phyloP scores from a whole-genome alignment of 768 basidiomycete species.

The Cyathus striatus region DNA sequence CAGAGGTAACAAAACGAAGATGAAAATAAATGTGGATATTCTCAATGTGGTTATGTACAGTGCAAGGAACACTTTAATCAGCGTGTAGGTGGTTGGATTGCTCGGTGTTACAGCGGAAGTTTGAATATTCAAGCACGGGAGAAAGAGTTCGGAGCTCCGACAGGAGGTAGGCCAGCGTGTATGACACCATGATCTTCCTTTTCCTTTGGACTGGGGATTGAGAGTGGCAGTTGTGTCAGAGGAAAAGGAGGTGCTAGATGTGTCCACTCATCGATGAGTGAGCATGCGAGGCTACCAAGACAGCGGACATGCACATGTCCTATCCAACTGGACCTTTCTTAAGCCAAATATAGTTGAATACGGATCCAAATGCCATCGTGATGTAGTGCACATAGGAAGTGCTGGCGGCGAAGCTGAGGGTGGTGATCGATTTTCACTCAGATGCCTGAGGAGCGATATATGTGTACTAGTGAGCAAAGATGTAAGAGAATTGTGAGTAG shows the following conservation, averaged over 20 bases:
- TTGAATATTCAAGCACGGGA: constrained; percentile 11
- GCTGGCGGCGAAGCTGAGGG: no score
- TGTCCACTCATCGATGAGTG: no score
- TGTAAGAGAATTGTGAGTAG: no score
- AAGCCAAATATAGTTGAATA: no score
- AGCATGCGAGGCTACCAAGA: constrained; percentile 17
- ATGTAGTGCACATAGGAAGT: no score
- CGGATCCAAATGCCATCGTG: no score
- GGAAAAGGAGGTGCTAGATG: constrained; percentile 31
- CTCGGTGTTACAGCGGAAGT: constrained; percentile 13
- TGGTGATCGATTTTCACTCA: no score
- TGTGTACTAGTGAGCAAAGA: no score
- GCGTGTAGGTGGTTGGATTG: constrained; percentile 28
- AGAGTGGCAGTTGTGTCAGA: constrained; percentile 34
- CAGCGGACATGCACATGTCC: no score
- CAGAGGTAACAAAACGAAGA: constrained; percentile 41
- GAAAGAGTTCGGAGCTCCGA: constrained; percentile 5
- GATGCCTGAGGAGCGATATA: no score
- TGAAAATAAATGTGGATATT: constrained; percentile 41
- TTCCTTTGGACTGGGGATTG: constrained; percentile 9
- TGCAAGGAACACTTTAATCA: constrained; percentile 42
- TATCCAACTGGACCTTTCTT: no score
- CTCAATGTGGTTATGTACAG: constrained; percentile 46
- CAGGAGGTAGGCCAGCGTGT: constrained; percentile 10
- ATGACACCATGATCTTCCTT: constrained; percentile 6